phyloP scores from a whole-genome alignment of 176 grass and related monocot genomes.

The Phoenix dactylifera region DNA sequence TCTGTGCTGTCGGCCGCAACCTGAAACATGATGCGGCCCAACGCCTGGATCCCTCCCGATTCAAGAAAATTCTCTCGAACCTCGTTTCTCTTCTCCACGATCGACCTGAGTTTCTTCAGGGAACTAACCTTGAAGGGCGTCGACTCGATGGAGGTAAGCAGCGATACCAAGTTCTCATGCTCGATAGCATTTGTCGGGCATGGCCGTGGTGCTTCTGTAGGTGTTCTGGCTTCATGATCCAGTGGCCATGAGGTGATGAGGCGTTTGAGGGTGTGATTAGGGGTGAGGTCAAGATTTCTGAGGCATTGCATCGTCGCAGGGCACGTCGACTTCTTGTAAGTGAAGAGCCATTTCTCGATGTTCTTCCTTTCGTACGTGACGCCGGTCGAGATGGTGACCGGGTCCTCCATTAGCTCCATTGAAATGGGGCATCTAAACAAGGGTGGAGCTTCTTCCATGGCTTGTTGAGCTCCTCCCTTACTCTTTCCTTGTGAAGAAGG shows the following conservation, averaged over 20 bases:
- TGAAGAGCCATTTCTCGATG: conserved; percentile 79
- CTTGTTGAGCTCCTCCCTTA: neutral
- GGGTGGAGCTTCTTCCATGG: conserved; percentile 31
- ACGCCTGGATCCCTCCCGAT: conserved; percentile 31
- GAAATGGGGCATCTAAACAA: conserved; percentile 81
- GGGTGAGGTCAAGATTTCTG: conserved; percentile 52
- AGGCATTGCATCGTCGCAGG: conserved; percentile 79
- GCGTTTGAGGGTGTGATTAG: conserved; percentile 76
- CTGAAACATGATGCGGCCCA: conserved; percentile 40
- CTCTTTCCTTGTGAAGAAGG: no score
- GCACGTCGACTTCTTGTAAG: conserved; percentile 54
- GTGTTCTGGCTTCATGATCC: no score
- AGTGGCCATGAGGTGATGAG: conserved; percentile 55
- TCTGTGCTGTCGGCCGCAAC: conserved; percentile 34
- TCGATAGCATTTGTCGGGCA: conserved; percentile 11
- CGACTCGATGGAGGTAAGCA: conserved; percentile 31
- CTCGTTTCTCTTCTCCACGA: conserved; percentile 30
- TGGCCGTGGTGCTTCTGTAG: no score
- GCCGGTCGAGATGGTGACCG: conserved; percentile 70
- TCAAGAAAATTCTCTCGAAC: conserved; percentile 42
- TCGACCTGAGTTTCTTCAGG: conserved; percentile 34
- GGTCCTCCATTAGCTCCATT: conserved; percentile 88
- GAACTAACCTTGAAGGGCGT: conserved; percentile 74
- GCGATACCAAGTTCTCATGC: conserved; percentile 29
- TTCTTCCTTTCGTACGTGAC: conserved; percentile 71